Conservation (phyloP, 176 grass and related monocot species). For the Oryza brachyantha region DNA sequence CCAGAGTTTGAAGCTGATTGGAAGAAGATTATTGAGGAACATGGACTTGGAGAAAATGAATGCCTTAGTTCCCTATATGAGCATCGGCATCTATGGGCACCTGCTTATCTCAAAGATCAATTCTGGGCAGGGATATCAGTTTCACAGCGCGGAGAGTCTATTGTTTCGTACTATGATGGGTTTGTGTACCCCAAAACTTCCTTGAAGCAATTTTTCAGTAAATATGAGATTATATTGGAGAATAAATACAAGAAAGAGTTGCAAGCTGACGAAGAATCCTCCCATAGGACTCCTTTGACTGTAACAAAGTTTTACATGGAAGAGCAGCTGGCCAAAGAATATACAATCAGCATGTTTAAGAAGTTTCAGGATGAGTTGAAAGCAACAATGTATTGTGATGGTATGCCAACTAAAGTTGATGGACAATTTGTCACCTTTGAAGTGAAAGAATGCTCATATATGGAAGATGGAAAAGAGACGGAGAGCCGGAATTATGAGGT, state of each 20-base stretch:
- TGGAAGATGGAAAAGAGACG: conserved; percentile 78
- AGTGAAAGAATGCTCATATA: conserved; percentile 88
- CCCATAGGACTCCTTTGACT: conserved; percentile 72
- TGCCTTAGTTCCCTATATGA: conserved; percentile 81
- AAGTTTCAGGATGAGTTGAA: conserved; percentile 97
- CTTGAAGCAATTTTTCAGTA: conserved; percentile 88
- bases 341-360: conserved; percentile 91
- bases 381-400: conserved; percentile 97
- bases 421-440: conserved; percentile 59
- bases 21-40: conserved; percentile 65
- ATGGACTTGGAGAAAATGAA: conserved; percentile 75
- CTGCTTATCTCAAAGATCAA: conserved; percentile 74
- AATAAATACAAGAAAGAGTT: conserved; percentile 90
- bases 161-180: conserved; percentile 84
- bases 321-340: conserved; percentile 81
- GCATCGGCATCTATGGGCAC: conserved; percentile 72
- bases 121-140: conserved; percentile 91
- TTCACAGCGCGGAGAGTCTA: conserved; percentile 55
- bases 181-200: conserved; percentile 93
- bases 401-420: conserved; percentile 61
- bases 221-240: conserved; percentile 83
- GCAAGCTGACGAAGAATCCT: conserved; percentile 86
- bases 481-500: conserved; percentile 74
- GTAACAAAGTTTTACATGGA: conserved; percentile 99
- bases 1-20: conserved; percentile 76